Base-by-base conservation (phyloP, 75 land plant genomes). In the Gnetum montanum region DNA sequence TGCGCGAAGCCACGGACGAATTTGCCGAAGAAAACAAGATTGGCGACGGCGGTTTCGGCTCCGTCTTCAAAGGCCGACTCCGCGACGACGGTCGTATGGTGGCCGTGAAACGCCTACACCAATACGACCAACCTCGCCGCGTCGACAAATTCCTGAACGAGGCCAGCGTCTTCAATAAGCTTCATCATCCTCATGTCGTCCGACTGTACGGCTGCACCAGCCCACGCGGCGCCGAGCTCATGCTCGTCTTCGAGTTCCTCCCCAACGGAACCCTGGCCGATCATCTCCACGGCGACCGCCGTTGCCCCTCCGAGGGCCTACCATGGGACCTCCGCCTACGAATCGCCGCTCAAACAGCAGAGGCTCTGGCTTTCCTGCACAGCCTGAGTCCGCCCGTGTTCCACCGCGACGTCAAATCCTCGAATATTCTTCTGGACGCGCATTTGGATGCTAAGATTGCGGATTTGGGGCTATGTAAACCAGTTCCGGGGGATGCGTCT, bases 351-450 rank as follows among this genome's bases (percentile, higher is more conserved):
- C 59, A 66, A 44, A 66, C 62, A 0, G 69, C 75, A 4, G 53
- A 65, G 12, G 75, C 63, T 1, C 54, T 72, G 13, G 23, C 44
- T 4, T 66, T 59, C 60, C 70, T 72, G 11, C 75, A 72, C 53
- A 57, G 16, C 31, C 13, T 30, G 2, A 59, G 22, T 30, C 20
- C 24, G 1, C 61, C 62, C 7, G 25, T 58, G 10, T 36, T 80
- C n/a, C 84, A 80, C 37, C 63, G 84, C 2, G 84, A 80, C 61
- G 75, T 80, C 25, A 80, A 80, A 57, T 67, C 84, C 19, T 65
- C 84, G 19, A 80, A 80, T 55, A 80, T 80, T 15, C 59, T 80
- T 13, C 59, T 80, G 0, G 75, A 79, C 55, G 64, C 73, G 43
- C 73, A 67, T 31, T 51, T 62, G 23, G 58, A 58, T 43, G 67